phyloP scores from a whole-genome alignment of 2,329 filamentous ascomycete genomes.

The Scedosporium minutisporum region DNA sequence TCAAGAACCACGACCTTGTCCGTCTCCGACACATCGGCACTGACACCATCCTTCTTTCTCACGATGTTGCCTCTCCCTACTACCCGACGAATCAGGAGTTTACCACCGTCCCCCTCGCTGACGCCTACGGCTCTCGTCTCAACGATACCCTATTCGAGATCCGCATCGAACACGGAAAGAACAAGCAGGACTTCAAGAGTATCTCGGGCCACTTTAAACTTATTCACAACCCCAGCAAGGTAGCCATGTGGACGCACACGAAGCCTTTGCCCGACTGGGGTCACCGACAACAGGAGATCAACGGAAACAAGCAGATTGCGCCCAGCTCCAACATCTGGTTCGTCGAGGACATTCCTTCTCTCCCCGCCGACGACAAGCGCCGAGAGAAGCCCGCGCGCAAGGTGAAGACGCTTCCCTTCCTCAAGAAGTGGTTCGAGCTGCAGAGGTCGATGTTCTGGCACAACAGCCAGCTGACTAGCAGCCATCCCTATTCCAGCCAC shows the following conservation, averaged over 20 bases:
- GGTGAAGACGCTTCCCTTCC: conserved; percentile 77
- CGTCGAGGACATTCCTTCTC: conserved; percentile 79
- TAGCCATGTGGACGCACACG: conserved; percentile 98
- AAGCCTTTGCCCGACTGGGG: conserved; percentile 95
- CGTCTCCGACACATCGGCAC: conserved; percentile 81
- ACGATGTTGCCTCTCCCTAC: conserved; percentile 94
- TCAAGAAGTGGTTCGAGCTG: conserved; percentile 91
- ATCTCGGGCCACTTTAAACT: conserved; percentile 92
- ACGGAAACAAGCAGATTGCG: conserved; percentile 91
- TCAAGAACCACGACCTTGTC: conserved; percentile 78
- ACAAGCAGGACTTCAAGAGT: conserved; percentile 75
- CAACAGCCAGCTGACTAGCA: conserved; percentile 95
- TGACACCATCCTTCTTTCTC: conserved; percentile 76
- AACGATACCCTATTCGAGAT: conserved; percentile 94
- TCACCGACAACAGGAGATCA: conserved; percentile 96
- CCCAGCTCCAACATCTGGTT: conserved; percentile 92
- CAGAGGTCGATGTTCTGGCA: conserved; percentile 99
- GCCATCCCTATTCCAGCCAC: conserved; percentile 89
- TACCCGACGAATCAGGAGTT: conserved; percentile 98
- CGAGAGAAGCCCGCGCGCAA: conserved; percentile 66
- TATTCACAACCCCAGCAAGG: conserved; percentile 86
- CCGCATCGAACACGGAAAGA: conserved; percentile 77
- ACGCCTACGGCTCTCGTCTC: conserved; percentile 62
- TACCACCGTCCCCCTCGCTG: conserved; percentile 65
- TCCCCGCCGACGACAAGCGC: conserved; percentile 62